These are phyloP conservation scores for Phellopilus nigrolimitatus DNA, from an alignment of 1,284 basidiomycete species.

Conservation along the genomic window DNA sequence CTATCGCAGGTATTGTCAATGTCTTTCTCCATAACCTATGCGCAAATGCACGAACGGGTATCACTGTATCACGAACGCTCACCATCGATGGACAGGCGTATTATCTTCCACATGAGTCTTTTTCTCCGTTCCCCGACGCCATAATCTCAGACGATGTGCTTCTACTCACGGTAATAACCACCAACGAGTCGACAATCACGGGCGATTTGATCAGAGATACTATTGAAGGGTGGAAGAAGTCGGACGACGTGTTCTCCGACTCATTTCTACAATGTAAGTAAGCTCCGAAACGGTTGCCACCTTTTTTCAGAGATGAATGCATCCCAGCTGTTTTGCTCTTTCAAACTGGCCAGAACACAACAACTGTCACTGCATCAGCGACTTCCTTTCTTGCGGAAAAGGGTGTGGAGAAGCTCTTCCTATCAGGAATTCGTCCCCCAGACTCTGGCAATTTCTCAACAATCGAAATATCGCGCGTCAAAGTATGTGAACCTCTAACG, in stretches of 20 bases:
- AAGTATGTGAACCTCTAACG: background rate
- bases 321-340: conserved; percentile 13
- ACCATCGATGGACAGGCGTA: conserved; percentile 9
- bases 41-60: background rate
- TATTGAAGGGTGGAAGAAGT: background rate
- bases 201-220: background rate
- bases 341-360: background rate
- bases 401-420: conserved; percentile 7
- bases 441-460: background rate
- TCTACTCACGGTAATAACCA: conserved; percentile 1
- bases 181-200: background rate
- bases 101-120: conserved; percentile 12
- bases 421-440: conserved; percentile 1
- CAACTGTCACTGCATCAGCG: conserved; percentile 3
- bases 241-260: conserved; percentile 15
- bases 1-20: background rate
- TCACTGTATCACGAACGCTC: conserved; percentile 9
- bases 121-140: background rate
- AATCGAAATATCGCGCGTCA: background rate
- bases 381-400: background rate
- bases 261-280: conserved; percentile 12
- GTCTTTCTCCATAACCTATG: background rate
- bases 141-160: conserved; percentile 1
- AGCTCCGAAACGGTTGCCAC: background rate
- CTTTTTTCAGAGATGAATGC: too few relatives aligned